Evolutionary conservation across 192 early-diverging fungal genomes (phyloP).

Genomic region (Globomyces pollinis-pini): DNA sequence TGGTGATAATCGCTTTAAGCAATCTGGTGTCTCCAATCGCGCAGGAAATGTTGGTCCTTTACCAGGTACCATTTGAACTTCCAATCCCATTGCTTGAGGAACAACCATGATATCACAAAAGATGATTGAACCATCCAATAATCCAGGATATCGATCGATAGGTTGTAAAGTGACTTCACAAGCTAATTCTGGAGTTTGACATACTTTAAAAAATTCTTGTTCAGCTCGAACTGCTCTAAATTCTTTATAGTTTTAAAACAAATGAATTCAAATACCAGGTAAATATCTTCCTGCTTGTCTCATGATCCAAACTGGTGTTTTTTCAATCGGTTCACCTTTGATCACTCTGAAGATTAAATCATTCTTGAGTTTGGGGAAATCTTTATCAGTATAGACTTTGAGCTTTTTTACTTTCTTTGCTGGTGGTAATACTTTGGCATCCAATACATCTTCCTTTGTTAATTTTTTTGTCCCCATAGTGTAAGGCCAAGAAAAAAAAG

Average conservation of each 20-base stretch:
- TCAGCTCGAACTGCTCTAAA: conserved; percentile 75
- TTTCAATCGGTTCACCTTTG: conserved; percentile 59
- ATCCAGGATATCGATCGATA: conserved; percentile 79
- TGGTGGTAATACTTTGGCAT: background rate
- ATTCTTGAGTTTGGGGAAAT: conserved; percentile 83
- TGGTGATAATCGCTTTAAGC: conserved; percentile 48
- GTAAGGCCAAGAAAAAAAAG: no score
- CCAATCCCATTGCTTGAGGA: conserved; percentile 92
- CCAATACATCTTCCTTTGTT: no score
- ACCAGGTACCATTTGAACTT: conserved; percentile 86
- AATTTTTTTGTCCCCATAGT: no score
- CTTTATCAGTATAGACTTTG: conserved; percentile 17
- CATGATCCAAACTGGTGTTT: conserved; percentile 93
- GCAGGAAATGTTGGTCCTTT: conserved; percentile 85
- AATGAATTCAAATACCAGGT: conserved; percentile 52
- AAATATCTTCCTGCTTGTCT: conserved; percentile 95
- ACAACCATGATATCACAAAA: conserved; percentile 98
- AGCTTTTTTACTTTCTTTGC: conserved; percentile 6
- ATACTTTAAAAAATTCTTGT: conserved; percentile 93
- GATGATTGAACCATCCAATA: conserved; percentile 95
- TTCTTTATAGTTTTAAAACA: no score
- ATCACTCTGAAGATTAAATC: conserved; percentile 84
- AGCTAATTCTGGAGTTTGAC: conserved; percentile 84
- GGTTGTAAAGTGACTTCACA: conserved; percentile 95
- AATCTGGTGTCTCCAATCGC: conserved; percentile 64